phyloP scores from a whole-genome alignment of 106 monocot species.

The Posidonia australis region DNA sequence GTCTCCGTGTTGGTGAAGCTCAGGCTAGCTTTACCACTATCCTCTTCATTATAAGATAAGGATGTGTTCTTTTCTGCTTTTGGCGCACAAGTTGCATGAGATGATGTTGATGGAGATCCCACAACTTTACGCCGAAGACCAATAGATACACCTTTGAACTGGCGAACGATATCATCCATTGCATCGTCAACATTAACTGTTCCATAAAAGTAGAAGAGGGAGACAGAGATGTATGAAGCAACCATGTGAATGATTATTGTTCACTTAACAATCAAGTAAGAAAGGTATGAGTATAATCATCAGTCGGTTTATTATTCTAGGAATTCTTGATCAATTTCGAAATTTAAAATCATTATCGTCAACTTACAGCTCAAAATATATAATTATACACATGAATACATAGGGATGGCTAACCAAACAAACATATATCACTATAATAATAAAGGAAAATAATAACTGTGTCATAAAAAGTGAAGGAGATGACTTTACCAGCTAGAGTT shows the following conservation, averaged over 20 bases:
- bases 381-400: too few relatives aligned
- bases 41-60: constrained; percentile 51
- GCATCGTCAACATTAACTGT: constrained; percentile 99
- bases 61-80: constrained; percentile 26
- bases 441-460: neutral
- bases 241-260: too few relatives aligned
- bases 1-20: constrained; percentile 23
- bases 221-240: neutral
- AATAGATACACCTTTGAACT: constrained; percentile 85
- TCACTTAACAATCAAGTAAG: too few relatives aligned
- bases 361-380: too few relatives aligned
- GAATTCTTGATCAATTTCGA: neutral
- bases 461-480: neutral
- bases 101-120: constrained; percentile 40
- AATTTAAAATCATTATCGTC: neutral
- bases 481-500: constrained; percentile 75
- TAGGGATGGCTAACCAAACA: too few relatives aligned
- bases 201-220: neutral
- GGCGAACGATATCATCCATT: constrained; percentile 97
- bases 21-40: constrained; percentile 9
- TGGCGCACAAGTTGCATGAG: constrained; percentile 21
- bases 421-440: neutral
- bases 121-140: constrained; percentile 58
- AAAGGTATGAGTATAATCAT: neutral
- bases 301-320: too few relatives aligned